phyloP scores from a whole-genome alignment of 2,329 filamentous ascomycete genomes.

The Colletotrichum musicola region DNA sequence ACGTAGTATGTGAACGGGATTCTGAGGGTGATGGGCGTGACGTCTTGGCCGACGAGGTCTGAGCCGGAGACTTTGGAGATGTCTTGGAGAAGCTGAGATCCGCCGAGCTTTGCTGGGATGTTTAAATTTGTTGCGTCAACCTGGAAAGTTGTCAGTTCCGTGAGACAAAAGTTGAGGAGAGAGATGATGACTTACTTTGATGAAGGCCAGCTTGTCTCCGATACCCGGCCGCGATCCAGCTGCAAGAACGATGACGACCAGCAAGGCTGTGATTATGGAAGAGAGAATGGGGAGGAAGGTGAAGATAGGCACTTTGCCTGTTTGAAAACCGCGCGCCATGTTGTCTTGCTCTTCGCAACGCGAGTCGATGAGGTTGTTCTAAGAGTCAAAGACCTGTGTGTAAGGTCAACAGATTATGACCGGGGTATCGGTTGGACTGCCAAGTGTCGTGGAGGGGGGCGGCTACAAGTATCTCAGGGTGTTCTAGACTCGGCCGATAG shows the following conservation, averaged over 20 bases:
- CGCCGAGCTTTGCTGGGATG: conserved; percentile 47
- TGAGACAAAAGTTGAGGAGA: too few species aligned
- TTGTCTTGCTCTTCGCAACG: not conserved
- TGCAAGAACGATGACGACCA: conserved; percentile 46
- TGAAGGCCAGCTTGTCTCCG: conserved; percentile 46
- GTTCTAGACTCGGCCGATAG: not conserved
- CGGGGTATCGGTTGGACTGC: not conserved
- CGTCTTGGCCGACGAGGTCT: conserved; percentile 48
- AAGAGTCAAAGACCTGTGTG: too few species aligned
- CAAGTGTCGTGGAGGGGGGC: not conserved
- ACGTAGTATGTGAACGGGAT: conserved; percentile 48
- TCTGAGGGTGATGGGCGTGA: conserved; percentile 45
- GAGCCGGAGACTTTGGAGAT: conserved; percentile 47
- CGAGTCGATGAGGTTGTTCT: not conserved
- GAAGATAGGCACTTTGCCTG: conserved; percentile 22
- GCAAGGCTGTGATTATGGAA: conserved; percentile 43
- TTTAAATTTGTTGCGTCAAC: conserved; percentile 47
- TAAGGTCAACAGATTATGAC: not conserved
- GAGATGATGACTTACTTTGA: conserved; percentile 46
- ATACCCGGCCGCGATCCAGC: conserved; percentile 45
- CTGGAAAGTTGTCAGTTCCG: conserved; percentile 39
- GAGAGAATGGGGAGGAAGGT: conserved; percentile 41
- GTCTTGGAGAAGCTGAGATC: conserved; percentile 48
- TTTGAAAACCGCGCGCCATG: conserved; percentile 32
- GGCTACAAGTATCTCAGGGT: not conserved